These are phyloP conservation scores for Phytophthora hybrid DNA, from an alignment of 352 stramenopile species.

Conservation along the genomic window DNA sequence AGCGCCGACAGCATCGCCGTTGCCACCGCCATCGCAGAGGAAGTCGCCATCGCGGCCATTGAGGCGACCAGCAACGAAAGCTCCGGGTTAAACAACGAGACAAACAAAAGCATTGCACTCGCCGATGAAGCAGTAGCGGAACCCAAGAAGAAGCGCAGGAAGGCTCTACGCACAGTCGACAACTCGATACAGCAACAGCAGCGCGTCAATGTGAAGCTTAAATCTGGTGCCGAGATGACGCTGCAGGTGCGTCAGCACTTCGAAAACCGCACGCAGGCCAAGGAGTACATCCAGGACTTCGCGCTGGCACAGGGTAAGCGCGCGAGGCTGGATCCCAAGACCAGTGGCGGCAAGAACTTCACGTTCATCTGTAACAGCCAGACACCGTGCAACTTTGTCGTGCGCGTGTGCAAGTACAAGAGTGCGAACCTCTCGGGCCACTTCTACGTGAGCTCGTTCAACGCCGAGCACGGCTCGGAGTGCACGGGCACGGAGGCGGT, in stretches of 20 bases:
- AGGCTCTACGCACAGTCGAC: neutral
- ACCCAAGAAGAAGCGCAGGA: slow-evolving; percentile 41
- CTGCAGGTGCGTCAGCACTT: slow-evolving; percentile 51
- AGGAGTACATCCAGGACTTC: slow-evolving; percentile 61
- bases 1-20: too few relatives aligned
- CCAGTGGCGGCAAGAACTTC: slow-evolving; percentile 63
- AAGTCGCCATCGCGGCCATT: slow-evolving; percentile 1
- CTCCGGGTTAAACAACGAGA: neutral
- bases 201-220: slow-evolving; percentile 35
- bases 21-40: neutral
- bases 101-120: neutral
- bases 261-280: slow-evolving; percentile 39
- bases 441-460: slow-evolving; percentile 53
- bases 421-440: slow-evolving; percentile 33
- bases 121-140: neutral
- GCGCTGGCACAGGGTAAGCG: slow-evolving; percentile 58
- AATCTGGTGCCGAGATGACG: slow-evolving; percentile 42
- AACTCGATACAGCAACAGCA: slow-evolving; percentile 24
- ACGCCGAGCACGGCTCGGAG: slow-evolving; percentile 38
- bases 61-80: neutral
- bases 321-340: slow-evolving; percentile 42
- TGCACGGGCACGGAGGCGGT: slow-evolving; percentile 48
- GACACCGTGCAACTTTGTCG: slow-evolving; percentile 53
- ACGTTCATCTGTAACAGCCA: slow-evolving; percentile 56
- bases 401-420: slow-evolving; percentile 49